Evolutionary conservation across 148 eudicot genomes (phyloP).

Genomic region (Rhododendron ovatum): DNA sequence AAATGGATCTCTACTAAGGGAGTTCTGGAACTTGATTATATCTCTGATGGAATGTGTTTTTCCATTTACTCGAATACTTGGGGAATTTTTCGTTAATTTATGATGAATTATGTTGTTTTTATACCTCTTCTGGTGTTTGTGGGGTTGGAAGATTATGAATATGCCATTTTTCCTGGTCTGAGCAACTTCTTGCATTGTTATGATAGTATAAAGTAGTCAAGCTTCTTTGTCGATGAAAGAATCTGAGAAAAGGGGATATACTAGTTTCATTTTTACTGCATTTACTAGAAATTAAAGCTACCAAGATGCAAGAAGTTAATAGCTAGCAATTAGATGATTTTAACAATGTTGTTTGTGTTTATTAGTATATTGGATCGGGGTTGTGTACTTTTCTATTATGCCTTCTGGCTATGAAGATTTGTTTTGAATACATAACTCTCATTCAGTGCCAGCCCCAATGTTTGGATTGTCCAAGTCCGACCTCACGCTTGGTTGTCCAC

Average conservation of each 20-base stretch:
- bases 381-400: neutral
- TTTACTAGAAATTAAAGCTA: neutral
- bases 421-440: neutral
- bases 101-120: neutral
- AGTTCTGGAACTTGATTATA: neutral
- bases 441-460: neutral
- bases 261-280: neutral
- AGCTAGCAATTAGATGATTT: neutral
- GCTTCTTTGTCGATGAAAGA: neutral
- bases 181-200: neutral
- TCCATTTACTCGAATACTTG: conserved; percentile 2
- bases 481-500: no score
- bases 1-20: conserved; percentile 25
- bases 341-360: neutral
- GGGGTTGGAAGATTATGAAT: neutral
- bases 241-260: neutral
- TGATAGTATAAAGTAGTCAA: neutral
- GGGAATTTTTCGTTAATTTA: conserved; percentile 11
- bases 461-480: no score
- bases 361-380: neutral
- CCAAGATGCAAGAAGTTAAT: neutral
- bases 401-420: neutral
- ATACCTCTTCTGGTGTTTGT: neutral
- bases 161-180: neutral
- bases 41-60: conserved; percentile 2